These are phyloP conservation scores for Verruconis gallopava DNA, from an alignment of 2,329 filamentous ascomycete species.

Conservation along the genomic window DNA sequence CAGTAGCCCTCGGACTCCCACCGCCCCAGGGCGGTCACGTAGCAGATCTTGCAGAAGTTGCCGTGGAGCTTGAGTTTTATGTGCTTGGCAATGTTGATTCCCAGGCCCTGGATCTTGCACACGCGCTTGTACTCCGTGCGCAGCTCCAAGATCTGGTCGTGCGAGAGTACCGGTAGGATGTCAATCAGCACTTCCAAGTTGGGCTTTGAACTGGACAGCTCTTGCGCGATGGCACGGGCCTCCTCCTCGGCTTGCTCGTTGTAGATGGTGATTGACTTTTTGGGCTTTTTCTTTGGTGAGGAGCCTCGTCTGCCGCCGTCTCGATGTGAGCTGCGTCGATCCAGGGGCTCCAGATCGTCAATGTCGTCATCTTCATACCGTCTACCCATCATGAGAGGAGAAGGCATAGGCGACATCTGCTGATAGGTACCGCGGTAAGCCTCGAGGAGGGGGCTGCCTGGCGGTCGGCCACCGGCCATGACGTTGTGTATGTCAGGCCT, in stretches of 20 bases:
- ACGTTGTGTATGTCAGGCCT: slow-evolving; percentile 23
- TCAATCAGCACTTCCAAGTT: slow-evolving; percentile 63
- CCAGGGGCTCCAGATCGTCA: slow-evolving; percentile 26
- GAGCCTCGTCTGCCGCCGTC: slow-evolving; percentile 11
- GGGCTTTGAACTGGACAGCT: slow-evolving; percentile 51
- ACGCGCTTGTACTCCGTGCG: slow-evolving; percentile 83
- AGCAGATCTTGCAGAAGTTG: slow-evolving; percentile 79
- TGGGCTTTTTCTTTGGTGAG: slow-evolving; percentile 25
- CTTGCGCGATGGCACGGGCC: slow-evolving; percentile 60
- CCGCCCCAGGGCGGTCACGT: slow-evolving; percentile 73
- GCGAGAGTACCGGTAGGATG: slow-evolving; percentile 70
- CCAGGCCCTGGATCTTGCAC: slow-evolving; percentile 69
- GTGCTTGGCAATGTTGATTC: slow-evolving; percentile 76
- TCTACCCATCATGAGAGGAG: slow-evolving; percentile 51
- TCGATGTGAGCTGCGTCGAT: slow-evolving; percentile 18
- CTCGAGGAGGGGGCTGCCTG: slow-evolving; percentile 75
- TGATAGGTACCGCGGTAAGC: slow-evolving; percentile 91
- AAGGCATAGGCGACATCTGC: slow-evolving; percentile 87
- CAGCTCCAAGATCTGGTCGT: slow-evolving; percentile 78
- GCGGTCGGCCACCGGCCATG: slow-evolving; percentile 35
- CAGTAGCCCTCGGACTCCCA: slow-evolving; percentile 96
- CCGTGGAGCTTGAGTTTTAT: slow-evolving; percentile 68
- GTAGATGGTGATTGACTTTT: slow-evolving; percentile 62
- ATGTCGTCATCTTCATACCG: slow-evolving; percentile 42
- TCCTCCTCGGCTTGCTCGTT: slow-evolving; percentile 57